Evolutionary conservation across 2,329 filamentous ascomycete species (phyloP).

Genomic region (Hypomyces perniciosus): DNA sequence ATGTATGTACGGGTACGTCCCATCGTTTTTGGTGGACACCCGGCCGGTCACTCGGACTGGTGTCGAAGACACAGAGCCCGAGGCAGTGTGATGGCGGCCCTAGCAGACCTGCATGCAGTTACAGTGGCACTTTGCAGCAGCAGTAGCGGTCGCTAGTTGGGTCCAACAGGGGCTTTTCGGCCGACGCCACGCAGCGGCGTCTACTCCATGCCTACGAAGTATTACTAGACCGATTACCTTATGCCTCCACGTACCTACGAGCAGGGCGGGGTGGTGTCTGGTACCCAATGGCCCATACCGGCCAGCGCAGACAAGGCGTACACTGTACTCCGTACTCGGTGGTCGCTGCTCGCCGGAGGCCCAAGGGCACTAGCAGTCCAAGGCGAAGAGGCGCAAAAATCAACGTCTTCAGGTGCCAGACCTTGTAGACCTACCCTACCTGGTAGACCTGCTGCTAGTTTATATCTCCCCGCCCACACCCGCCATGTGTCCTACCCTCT

Average conservation of each 20-base stretch:
- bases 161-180: not conserved
- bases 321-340: slow-evolving; percentile 5
- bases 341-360: not conserved
- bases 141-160: not conserved
- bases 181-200: slow-evolving; percentile 9
- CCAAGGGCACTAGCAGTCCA: not conserved
- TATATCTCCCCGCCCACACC: slow-evolving; percentile 44
- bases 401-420: slow-evolving; percentile 2
- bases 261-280: not conserved
- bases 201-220: not conserved
- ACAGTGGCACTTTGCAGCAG: not conserved
- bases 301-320: too few relatives aligned
- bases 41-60: too few relatives aligned
- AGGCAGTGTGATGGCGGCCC: not conserved
- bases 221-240: too few relatives aligned
- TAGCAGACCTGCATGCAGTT: not conserved
- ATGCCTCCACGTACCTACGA: too few relatives aligned
- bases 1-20: too few relatives aligned
- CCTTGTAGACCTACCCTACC: slow-evolving; percentile 10
- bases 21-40: too few relatives aligned
- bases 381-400: not conserved
- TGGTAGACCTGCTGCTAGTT: slow-evolving; percentile 6
- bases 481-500: slow-evolving; percentile 34
- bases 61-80: too few relatives aligned
- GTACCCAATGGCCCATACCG: too few relatives aligned